phyloP scores from a whole-genome alignment of 2,329 filamentous ascomycete species.

The Pochonia chlamydosporia region DNA sequence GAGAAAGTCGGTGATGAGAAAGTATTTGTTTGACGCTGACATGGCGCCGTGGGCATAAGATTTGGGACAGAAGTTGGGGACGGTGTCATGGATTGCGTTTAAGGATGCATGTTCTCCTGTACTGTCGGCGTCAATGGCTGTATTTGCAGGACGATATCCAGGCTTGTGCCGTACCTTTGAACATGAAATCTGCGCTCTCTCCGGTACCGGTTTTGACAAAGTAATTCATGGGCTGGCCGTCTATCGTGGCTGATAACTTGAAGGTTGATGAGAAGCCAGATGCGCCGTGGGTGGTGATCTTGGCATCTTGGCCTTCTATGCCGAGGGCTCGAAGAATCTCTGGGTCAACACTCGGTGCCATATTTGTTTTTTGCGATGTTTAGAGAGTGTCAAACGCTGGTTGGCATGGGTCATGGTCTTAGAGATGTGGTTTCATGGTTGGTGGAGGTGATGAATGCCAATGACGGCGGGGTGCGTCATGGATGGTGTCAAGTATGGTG shows the following conservation, averaged over 20 bases:
- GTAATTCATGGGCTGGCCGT: constrained; percentile 48
- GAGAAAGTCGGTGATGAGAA: constrained; percentile 74
- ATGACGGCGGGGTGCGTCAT: constrained; percentile 7
- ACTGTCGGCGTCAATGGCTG: not conserved
- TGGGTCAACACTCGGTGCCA: constrained; percentile 50
- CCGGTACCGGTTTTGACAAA: constrained; percentile 70
- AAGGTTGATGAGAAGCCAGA: constrained; percentile 65
- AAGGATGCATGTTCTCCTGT: constrained; percentile 76
- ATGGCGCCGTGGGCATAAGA: constrained; percentile 67
- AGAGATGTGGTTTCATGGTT: too few relatives aligned
- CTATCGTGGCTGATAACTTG: constrained; percentile 41
- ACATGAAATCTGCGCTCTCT: constrained; percentile 59
- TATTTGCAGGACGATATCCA: not conserved
- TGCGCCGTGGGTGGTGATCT: constrained; percentile 55
- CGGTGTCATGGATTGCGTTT: constrained; percentile 67
- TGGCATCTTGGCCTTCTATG: constrained; percentile 48
- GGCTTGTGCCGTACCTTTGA: constrained; percentile 51
- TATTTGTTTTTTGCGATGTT: constrained; percentile 16
- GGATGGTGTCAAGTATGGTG: too few relatives aligned
- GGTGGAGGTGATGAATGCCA: not conserved
- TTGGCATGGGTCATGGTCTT: too few relatives aligned
- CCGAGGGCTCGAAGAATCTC: constrained; percentile 56
- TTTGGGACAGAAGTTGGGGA: constrained; percentile 70
- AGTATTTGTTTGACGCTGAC: constrained; percentile 43
- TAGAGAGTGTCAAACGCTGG: too few relatives aligned